Base-by-base conservation (phyloP, 176 grass and related monocot species). In the Hsuehochloa calcarea region DNA sequence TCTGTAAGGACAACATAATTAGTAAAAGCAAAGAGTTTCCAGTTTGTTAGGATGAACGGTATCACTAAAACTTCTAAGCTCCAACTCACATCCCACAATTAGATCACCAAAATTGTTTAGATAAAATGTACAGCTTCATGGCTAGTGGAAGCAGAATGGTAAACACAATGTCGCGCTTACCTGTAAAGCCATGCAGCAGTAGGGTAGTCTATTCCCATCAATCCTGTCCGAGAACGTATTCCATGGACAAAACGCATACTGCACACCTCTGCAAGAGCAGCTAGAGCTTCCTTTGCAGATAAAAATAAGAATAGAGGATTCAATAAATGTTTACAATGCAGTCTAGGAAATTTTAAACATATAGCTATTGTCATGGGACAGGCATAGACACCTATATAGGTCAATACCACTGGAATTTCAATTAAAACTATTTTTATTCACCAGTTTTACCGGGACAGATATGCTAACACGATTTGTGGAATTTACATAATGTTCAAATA, bases 231-330 rank as follows among this genome's bases (percentile, higher is more conserved):
- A 23, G 91, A 82, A 81, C 85, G 65, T 68, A 95, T 59, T 85
- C 96, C 96, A 75, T 98, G 94, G 25, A 98, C 91, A 90, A 95
- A 98, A 22, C 93, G 89, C 96, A 98, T 94, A 88, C 96, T 93
- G 78, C 85, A 92, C 69, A 98, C 78, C 69, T 95, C 96, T 71
- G 91, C 93, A 74, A 98, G 93, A 58, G 93, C 87, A 70, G 93
- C 93, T 78, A 98, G 65, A 85, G 87, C 87, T 85, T 79, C 80
- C 91, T 98, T 74, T 78, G 39, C 41, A 89, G 73, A 80, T 71
- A 54, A 26, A 22, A 77, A 87, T 77, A 66, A 78, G 55, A 89
- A 49, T 62, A 85, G 35, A 79, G 0, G 73, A 56, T 39, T 37
- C 58, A 67, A 43, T 25, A 79, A 70, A 58, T 83, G 44, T 86